Evolutionary conservation across 129 eudicot species (phyloP), one percentile per base, ranked within the genome.

Genomic region (Flaveria bidentis): DNA sequence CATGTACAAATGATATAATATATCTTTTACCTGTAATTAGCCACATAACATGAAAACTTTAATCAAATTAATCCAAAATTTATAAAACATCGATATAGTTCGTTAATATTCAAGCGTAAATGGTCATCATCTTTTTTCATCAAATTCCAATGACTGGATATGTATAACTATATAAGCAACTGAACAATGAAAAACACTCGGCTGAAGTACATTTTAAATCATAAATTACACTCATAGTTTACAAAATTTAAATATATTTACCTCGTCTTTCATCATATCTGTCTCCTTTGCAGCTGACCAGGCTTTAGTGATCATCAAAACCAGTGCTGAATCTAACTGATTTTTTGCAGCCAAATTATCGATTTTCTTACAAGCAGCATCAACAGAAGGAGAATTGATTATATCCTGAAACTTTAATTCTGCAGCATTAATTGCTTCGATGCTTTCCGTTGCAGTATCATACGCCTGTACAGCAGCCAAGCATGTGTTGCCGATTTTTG

Each of bases 271-370:
- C 79, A 61, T 70, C 91, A 91, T 84, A 87, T 83, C 45, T 6
- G 97, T 66, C 66, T 89, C 96, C 81, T 87, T 88, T 82, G 91
- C 93, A 71, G 88, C 86, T 64, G 98, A 84, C 97, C 97, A 94
- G 72, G 98, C 98, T 84, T 94, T 94, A 49, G 90, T 77, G 46
- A 84, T 83, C 93, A 84, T 82, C 62, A 87, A 83, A 22, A 80
- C 96, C 50, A 89, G 63, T 4, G 90, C 90, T 16, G 98, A 85
- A 82, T 89, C 97, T 26, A 94, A 80, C 39, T 87, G 85, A 83
- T 94, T 88, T 67, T 91, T 94, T 66, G 75, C 84, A 1, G 98
- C 98, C 86, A 87, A 70, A 80, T 65, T 76, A 65, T 91, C 98
- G 11, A 94, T 94, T 78, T 94, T 91, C 67, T 80, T 74, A 82